Percentiles rank a stretch among this genome's conserved stretches.
Evolutionary conservation across 305 asterid species (phyloP).

Genomic region (Coffea humblotiana): DNA sequence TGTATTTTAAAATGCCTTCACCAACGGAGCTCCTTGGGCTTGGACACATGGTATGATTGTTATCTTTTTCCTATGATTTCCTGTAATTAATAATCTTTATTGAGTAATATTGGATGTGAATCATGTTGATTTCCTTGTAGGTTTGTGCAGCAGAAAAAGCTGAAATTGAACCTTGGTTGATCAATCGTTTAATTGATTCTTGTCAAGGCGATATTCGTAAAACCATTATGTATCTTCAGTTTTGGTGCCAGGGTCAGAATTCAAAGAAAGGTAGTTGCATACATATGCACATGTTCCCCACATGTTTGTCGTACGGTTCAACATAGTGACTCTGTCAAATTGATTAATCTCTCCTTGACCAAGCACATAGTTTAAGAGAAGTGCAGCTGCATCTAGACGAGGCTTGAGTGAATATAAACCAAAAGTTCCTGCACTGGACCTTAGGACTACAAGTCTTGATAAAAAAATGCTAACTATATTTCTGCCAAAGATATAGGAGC

Average conservation of each 20-base stretch:
- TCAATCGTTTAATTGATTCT: slow-evolving; percentile 61
- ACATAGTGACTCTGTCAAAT: background rate
- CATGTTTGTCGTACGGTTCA: slow-evolving; percentile 13
- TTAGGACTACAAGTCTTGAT: background rate
- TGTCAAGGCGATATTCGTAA: slow-evolving; percentile 89
- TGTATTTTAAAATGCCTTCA: slow-evolving; percentile 64
- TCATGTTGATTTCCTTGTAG: slow-evolving; percentile 41
- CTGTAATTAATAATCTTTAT: slow-evolving; percentile 16
- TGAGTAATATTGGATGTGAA: slow-evolving; percentile 21
- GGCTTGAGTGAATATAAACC: background rate
- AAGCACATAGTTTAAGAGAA: background rate
- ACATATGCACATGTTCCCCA: slow-evolving; percentile 19
- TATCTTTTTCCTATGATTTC: background rate
- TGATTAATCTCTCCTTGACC: background rate
- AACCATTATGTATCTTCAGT: slow-evolving; percentile 83
- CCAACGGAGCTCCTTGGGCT: slow-evolving; percentile 62
- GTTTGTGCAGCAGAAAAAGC: slow-evolving; percentile 74
- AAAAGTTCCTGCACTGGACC: background rate
- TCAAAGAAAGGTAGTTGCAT: slow-evolving; percentile 47
- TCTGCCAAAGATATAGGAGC: background rate
- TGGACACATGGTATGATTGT: slow-evolving; percentile 52
- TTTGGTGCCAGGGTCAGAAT: slow-evolving; percentile 85
- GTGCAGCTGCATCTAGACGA: background rate
- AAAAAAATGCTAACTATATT: background rate
- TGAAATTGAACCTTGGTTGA: slow-evolving; percentile 55